A percentile compares a stretch with the other conserved stretches of the same genome.
These are phyloP conservation scores for Hemisphaericaspora lyxosophila DNA, from an alignment of 1,139 yeast species.

Conservation along the genomic window DNA sequence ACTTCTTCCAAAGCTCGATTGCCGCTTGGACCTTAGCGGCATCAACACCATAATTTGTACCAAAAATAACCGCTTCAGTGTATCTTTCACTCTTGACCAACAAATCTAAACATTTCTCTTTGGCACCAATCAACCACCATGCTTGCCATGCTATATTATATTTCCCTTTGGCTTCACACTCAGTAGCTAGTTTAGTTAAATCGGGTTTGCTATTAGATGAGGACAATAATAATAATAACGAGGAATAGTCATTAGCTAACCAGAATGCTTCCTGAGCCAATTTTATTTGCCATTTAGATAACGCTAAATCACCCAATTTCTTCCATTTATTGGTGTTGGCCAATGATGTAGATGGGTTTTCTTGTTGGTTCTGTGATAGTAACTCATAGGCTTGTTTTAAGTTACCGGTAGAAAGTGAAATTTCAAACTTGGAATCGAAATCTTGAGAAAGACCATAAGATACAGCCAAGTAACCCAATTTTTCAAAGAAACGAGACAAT, in stretches of 20 bases:
- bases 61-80: conserved; percentile 84
- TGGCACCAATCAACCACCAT: conserved; percentile 81
- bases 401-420: conserved; percentile 59
- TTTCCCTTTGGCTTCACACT: conserved; percentile 69
- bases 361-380: conserved; percentile 58
- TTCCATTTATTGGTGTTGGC: conserved; percentile 70
- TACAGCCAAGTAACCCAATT: conserved; percentile 82
- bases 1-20: conserved; percentile 66
- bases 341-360: conserved; percentile 35
- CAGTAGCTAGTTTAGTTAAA: conserved; percentile 59
- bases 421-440: conserved; percentile 79
- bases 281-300: conserved; percentile 73
- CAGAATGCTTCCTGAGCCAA: conserved; percentile 81
- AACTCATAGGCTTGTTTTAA: conserved; percentile 72
- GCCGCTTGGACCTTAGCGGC: conserved; percentile 39
- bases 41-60: conserved; percentile 65
- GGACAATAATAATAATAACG: conserved; percentile 78
- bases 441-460: conserved; percentile 84
- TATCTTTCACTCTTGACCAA: conserved; percentile 68
- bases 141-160: conserved; percentile 92
- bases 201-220: conserved; percentile 71
- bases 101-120: conserved; percentile 61
- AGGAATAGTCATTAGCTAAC: conserved; percentile 78
- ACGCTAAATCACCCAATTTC: conserved; percentile 83
- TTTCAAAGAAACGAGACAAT: conserved; percentile 89